Conservation (phyloP, 768 basidiomycete species). For the Lentinus tigrinus region DNA sequence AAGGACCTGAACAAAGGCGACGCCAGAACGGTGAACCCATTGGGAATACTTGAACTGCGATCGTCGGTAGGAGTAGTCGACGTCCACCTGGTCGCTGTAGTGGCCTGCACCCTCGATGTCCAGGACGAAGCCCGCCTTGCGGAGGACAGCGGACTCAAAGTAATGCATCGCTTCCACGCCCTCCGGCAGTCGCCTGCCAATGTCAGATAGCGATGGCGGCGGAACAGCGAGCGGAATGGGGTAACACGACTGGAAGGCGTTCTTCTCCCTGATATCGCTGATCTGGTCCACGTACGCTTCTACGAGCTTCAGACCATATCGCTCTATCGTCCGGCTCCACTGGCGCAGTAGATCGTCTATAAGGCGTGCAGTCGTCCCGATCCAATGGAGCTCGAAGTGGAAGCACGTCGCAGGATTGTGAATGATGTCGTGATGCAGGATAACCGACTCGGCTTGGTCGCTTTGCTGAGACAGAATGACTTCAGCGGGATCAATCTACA, state of each 20-base stretch:
- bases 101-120: slow-evolving; percentile 77
- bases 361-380: slow-evolving; percentile 87
- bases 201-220: slow-evolving; percentile 68
- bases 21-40: slow-evolving; percentile 87
- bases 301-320: slow-evolving; percentile 87
- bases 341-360: slow-evolving; percentile 85
- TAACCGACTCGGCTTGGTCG: slow-evolving; percentile 83
- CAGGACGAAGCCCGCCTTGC: slow-evolving; percentile 77
- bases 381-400: slow-evolving; percentile 97
- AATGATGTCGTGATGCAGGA: slow-evolving; percentile 91
- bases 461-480: slow-evolving; percentile 54
- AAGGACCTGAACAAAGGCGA: slow-evolving; percentile 87
- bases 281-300: slow-evolving; percentile 94
- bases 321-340: slow-evolving; percentile 82
- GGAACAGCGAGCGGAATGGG: slow-evolving; percentile 75
- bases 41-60: slow-evolving; percentile 79
- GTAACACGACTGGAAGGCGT: slow-evolving; percentile 89
- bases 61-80: slow-evolving; percentile 87
- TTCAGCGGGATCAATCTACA: neutral
- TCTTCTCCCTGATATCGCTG: slow-evolving; percentile 78
- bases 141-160: slow-evolving; percentile 79
- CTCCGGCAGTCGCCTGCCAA: slow-evolving; percentile 67
- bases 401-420: slow-evolving; percentile 95
- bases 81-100: slow-evolving; percentile 81
- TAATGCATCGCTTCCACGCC: slow-evolving; percentile 65